Evolutionary conservation across 305 asterid genomes (phyloP).

Genomic region (Fraxinus greggii): DNA sequence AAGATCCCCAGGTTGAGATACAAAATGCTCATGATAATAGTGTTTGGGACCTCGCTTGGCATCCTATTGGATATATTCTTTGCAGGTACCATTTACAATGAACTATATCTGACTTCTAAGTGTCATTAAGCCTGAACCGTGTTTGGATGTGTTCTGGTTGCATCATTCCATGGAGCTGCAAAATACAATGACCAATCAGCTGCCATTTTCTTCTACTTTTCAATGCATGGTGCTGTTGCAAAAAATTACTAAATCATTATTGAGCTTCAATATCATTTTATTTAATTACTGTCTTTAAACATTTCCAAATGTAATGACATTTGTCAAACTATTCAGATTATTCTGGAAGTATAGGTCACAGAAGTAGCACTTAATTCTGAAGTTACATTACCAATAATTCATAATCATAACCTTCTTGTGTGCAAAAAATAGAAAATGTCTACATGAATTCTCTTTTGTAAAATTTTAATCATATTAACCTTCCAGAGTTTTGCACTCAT

Average conservation of each 20-base stretch:
- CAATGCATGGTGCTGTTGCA: conserved; percentile 2
- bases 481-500: conserved; percentile 3
- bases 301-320: not conserved
- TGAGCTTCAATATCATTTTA: not conserved
- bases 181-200: not conserved
- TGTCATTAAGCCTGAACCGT: not conserved
- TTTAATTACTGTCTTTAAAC: not conserved
- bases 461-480: not conserved
- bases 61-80: conserved; percentile 94
- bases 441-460: not conserved
- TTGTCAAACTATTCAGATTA: not conserved
- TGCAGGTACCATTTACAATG: conserved; percentile 59
- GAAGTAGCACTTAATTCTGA: not conserved
- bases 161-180: not conserved
- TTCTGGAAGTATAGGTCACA: not conserved
- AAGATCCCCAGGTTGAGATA: conserved; percentile 92
- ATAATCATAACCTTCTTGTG: not conserved
- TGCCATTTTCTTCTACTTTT: not conserved
- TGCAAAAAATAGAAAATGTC: not conserved
- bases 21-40: conserved; percentile 90
- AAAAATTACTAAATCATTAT: not conserved
- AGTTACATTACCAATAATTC: not conserved
- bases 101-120: not conserved
- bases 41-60: conserved; percentile 99
- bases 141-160: not conserved